Conservation (phyloP, 495 filamentous ascomycete genomes). For the Mycothermus thermophilus region DNA sequence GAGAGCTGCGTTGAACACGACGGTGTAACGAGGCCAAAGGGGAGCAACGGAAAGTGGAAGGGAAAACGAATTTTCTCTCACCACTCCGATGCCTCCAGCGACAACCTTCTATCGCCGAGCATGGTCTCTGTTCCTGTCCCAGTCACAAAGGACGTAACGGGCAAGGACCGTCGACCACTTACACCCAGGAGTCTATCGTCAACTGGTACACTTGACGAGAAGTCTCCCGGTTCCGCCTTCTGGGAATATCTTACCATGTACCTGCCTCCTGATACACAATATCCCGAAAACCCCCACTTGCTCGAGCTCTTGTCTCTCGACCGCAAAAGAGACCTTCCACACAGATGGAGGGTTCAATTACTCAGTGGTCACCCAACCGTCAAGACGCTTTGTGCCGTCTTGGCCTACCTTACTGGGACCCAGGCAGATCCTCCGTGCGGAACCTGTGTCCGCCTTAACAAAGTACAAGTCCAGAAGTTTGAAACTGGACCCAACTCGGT, state of each 20-base stretch:
- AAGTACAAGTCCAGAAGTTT: not conserved
- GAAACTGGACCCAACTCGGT: not conserved
- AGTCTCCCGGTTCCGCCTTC: not conserved
- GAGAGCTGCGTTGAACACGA: not conserved
- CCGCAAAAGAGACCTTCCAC: constrained; percentile 1
- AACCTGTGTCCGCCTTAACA: not conserved
- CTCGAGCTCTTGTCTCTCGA: constrained; percentile 1
- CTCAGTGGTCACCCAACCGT: not conserved
- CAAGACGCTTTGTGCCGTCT: constrained; percentile 1
- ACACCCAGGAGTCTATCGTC: too few relatives aligned
- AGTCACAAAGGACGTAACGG: too few relatives aligned
- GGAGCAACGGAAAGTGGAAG: not conserved
- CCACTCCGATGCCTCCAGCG: too few relatives aligned
- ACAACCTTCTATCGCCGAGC: not conserved
- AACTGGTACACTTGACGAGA: too few relatives aligned
- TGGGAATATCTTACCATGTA: not conserved
- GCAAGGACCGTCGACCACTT: too few relatives aligned
- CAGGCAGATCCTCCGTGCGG: not conserved
- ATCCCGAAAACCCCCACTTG: not conserved
- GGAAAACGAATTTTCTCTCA: not conserved
- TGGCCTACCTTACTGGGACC: constrained; percentile 5
- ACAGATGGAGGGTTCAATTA: constrained; percentile 4
- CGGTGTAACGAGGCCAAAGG: too few relatives aligned
- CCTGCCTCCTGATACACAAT: not conserved
- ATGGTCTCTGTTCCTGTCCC: not conserved